Evolutionary conservation across 2,329 filamentous ascomycete genomes (phyloP).

Genomic region (Fusarium algeriense): DNA sequence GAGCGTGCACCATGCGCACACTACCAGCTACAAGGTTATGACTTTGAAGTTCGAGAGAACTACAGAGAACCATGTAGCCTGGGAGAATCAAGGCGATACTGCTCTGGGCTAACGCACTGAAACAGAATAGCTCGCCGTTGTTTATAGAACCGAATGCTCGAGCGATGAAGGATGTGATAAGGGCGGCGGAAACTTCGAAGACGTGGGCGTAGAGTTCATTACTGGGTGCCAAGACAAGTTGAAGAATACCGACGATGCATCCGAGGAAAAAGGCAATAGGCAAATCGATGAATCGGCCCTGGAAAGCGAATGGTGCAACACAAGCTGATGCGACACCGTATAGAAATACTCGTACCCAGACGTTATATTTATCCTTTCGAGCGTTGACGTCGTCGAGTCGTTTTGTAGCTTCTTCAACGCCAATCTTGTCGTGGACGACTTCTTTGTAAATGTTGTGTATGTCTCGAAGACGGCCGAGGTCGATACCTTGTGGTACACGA

Average conservation of each 20-base stretch:
- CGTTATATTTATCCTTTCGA: conserved; percentile 60
- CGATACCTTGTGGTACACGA: conserved; percentile 74
- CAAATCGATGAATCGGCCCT: conserved; percentile 80
- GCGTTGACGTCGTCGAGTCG: conserved; percentile 68
- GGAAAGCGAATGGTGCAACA: conserved; percentile 85
- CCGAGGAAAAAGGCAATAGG: conserved; percentile 83
- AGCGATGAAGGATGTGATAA: conserved; percentile 76
- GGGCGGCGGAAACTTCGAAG: conserved; percentile 66
- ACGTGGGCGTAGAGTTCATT: conserved; percentile 76
- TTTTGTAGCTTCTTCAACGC: conserved; percentile 76
- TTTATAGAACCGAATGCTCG: conserved; percentile 76
- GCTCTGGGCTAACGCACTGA: conserved; percentile 78
- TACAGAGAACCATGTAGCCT: conserved; percentile 63
- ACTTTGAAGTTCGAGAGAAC: conserved; percentile 75
- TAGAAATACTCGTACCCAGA: conserved; percentile 70
- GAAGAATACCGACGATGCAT: conserved; percentile 78
- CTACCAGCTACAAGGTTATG: conserved; percentile 78
- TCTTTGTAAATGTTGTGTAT: conserved; percentile 84
- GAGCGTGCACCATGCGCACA: conserved; percentile 80
- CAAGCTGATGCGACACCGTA: conserved; percentile 82
- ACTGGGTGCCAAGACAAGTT: conserved; percentile 78
- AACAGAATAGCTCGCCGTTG: conserved; percentile 72
- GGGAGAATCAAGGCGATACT: conserved; percentile 81
- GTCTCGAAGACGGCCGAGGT: conserved; percentile 79
- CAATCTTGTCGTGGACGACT: conserved; percentile 81